Base-by-base conservation (phyloP, 2,329 filamentous ascomycete genomes). In the Harringtonia aguacate region DNA sequence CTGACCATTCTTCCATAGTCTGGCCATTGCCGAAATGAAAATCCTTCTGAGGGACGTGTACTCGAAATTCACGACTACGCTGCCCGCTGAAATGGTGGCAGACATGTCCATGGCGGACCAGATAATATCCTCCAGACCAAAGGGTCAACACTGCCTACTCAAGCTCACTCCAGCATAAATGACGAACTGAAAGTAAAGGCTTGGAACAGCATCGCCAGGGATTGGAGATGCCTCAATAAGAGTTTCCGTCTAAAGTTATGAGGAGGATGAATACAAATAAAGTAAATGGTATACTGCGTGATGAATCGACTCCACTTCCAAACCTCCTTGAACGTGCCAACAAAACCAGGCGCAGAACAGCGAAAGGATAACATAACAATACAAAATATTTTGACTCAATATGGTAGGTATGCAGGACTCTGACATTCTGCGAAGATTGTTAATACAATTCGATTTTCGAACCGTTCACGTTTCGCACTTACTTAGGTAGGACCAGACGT, bases 21-120 rank as follows among this genome's bases (percentile, higher is more conserved):
- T 84, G 47, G 80, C 79, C 2, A 65, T 81, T 44, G 72, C 73
- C 14, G 79, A 84, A 59, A 84, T 84, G 79, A 83, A 80, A 60
- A 70, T 68, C 2, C 55, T 84, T 20, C 63, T 84, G 13, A 64
- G 66, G n/a, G 73, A 75, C 39, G 67, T 83, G 1, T 84, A 84
- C 57, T 71, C 70, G 4, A 61, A 58, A 15, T 82, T 72, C 46
- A 65, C 58, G 29, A 84, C 79, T 0, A 59, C 70, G 8, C 67
- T 73, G 0, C 74, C 79, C 33, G 48, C 56, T 10, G 64, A 62
- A 9, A 77, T 75, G 68, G 72, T 66, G 52, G 61, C 60, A 4
- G 69, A 68, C 24, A 83, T 84, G 80, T 65, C 68, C 29, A 75
- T 82, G 66, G 69, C 75, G n/a, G 79, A 84, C 53, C 79, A 83